Conservation (phyloP, 1,284 basidiomycete genomes). For the Ganoderma multipileum region DNA sequence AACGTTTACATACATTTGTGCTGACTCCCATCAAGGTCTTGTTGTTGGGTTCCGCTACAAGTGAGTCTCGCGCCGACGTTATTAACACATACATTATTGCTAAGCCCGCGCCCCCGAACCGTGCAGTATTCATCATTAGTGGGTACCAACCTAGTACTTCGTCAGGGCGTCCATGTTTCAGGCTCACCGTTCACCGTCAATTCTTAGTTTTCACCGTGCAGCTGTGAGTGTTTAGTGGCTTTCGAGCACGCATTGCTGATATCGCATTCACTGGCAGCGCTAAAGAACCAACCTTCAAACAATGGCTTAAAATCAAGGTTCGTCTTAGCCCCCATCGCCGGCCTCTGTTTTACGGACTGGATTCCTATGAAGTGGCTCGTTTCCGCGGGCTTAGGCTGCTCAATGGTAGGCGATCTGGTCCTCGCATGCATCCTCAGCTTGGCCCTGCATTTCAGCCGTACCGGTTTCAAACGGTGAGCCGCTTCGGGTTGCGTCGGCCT, state of each 20-base stretch:
- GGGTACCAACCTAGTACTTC: neutral
- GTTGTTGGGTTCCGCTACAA: neutral
- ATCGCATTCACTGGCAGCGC: neutral
- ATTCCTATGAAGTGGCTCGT: neutral
- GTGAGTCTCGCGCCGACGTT: neutral
- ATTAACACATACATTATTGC: neutral
- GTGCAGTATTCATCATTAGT: neutral
- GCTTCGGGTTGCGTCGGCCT: neutral
- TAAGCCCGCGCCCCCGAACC: neutral
- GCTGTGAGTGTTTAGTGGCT: neutral
- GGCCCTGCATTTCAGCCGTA: neutral
- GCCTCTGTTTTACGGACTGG: neutral
- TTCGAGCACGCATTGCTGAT: neutral
- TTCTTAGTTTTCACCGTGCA: neutral
- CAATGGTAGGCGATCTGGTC: neutral
- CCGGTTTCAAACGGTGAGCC: neutral
- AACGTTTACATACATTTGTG: too few relatives aligned
- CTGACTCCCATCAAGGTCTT: neutral
- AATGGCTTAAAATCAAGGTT: neutral
- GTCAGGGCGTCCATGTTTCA: neutral
- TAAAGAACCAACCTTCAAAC: neutral
- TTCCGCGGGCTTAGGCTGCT: neutral
- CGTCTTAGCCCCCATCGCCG: neutral
- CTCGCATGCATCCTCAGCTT: neutral
- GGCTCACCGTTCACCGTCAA: neutral